Evolutionary conservation across 495 filamentous ascomycete species (phyloP), one percentile per base, ranked within the genome.

Genomic region (Penicillium fimorum): DNA sequence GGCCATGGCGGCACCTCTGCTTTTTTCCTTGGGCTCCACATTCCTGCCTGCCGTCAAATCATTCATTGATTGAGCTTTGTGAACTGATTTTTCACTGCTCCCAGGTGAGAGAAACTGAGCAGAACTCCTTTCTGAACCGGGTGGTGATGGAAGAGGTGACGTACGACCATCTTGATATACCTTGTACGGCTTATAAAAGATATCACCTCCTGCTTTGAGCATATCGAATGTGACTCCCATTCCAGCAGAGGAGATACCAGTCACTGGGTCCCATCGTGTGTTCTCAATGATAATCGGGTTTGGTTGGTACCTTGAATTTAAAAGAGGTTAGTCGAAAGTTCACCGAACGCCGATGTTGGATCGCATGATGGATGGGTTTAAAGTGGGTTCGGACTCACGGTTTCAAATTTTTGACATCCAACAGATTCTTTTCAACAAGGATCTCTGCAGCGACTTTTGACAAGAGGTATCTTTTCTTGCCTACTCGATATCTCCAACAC

Each of bases 401-500:
- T 17, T 47, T 27, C 13, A 50, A 11, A 3, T 27, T 22, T 18
- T 22, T 24, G 4, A 20, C 11, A 9, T 50, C 32, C 25, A 50
- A 25, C 47, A 37, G 18, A 37, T 37, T 32, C 7, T 38, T 32
- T 18, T 50, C 32, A 10, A 38, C 33, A 7, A 50, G 33, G 0
- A 37, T 20, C 8, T 38, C 30, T 15, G 33, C 47, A 22, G 47
- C 47, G 1, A 37, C 11, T 15, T 33, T 33, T n/a, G 47, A 50
- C 5, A 50, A 10, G 5, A 15, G 17, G 1, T 38, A 22, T 4
- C 12, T 20, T 13, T 20, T 50, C 32, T 32, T 35, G 15, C n/a
- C 17, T 27, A 60, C 50, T 59, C 82, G 84, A 38, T 88, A 64
- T 33, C 70, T 72, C 90, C 90, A 94, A 0, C 80, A 82, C 0